phyloP scores from a whole-genome alignment of 148 eudicot species.

The Drosera capensis region DNA sequence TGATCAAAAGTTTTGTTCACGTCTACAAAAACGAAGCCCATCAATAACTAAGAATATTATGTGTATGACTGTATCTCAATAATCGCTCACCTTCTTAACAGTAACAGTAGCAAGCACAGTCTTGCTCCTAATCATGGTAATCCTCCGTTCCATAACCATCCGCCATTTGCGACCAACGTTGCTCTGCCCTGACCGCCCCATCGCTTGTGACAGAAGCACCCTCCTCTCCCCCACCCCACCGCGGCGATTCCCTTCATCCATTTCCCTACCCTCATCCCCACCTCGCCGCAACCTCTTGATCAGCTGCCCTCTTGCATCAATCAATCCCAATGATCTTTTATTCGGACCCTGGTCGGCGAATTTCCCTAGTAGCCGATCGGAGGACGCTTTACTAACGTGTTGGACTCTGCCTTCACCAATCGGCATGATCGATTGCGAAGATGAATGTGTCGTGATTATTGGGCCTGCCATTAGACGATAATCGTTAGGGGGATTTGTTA shows the following conservation, averaged over 20 bases:
- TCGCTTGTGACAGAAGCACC: slow-evolving; percentile 20
- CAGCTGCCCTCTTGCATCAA: slow-evolving; percentile 17
- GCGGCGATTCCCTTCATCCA: not conserved
- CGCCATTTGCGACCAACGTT: too few relatives aligned
- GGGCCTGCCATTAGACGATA: too few relatives aligned
- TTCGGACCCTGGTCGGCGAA: slow-evolving; percentile 47
- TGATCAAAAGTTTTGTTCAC: too few relatives aligned
- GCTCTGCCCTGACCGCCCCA: slow-evolving; percentile 9
- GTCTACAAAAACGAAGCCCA: too few relatives aligned
- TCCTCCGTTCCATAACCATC: slow-evolving; percentile 25
- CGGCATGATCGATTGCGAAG: slow-evolving; percentile 8
- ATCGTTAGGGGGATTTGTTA: too few relatives aligned
- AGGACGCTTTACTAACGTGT: slow-evolving; percentile 60
- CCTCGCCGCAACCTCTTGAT: too few relatives aligned
- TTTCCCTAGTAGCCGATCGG: slow-evolving; percentile 60
- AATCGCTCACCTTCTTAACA: slow-evolving; percentile 68
- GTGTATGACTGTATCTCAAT: too few relatives aligned
- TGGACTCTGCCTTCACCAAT: slow-evolving; percentile 31
- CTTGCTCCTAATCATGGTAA: too few relatives aligned
- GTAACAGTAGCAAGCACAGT: too few relatives aligned
- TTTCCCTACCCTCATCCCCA: slow-evolving; percentile 24
- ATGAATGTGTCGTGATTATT: too few relatives aligned
- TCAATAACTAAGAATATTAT: too few relatives aligned
- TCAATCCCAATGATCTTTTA: slow-evolving; percentile 8
- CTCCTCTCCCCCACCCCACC: slow-evolving; percentile 23